Conservation (phyloP, 768 basidiomycete species). For the Suillus occidentalis region DNA sequence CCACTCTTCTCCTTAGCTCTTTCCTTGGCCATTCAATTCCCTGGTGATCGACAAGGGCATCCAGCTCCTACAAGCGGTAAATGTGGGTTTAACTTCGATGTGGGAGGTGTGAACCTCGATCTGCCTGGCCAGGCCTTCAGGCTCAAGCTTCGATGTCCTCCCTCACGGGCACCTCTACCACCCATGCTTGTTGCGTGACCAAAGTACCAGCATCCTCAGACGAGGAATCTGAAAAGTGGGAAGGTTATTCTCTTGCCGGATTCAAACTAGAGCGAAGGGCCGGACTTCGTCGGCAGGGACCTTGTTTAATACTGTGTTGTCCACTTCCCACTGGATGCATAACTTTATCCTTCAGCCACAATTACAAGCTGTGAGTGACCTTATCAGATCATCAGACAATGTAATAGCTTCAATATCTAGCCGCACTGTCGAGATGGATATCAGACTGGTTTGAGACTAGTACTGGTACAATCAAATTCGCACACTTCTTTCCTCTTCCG, state of each 20-base stretch:
- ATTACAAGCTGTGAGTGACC: too few species aligned
- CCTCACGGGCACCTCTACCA: slow-evolving; percentile 72
- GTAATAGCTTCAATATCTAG: too few species aligned
- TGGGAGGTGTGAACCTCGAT: slow-evolving; percentile 54
- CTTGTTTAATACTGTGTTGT: too few species aligned
- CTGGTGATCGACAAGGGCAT: slow-evolving; percentile 72
- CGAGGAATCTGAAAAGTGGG: slow-evolving; percentile 73
- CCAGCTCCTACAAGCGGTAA: slow-evolving; percentile 52
- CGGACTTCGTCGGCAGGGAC: too few species aligned
- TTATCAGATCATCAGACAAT: too few species aligned
- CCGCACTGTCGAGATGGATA: slow-evolving; percentile 54
- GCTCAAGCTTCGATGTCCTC: slow-evolving; percentile 46
- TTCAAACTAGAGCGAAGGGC: slow-evolving; percentile 47
- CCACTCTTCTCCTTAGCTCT: slow-evolving; percentile 51
- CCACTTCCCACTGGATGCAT: too few species aligned
- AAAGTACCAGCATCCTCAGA: slow-evolving; percentile 64
- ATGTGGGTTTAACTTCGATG: neutral
- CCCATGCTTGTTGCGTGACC: slow-evolving; percentile 66
- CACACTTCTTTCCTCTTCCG: too few species aligned
- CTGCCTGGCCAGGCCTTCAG: slow-evolving; percentile 58
- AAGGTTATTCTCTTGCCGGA: slow-evolving; percentile 62
- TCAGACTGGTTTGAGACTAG: slow-evolving; percentile 50
- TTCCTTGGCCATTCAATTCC: slow-evolving; percentile 50
- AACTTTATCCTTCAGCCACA: too few species aligned
- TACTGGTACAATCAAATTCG: too few species aligned